phyloP scores from a whole-genome alignment of 106 monocot genomes.

The Cymbidium sinense region DNA sequence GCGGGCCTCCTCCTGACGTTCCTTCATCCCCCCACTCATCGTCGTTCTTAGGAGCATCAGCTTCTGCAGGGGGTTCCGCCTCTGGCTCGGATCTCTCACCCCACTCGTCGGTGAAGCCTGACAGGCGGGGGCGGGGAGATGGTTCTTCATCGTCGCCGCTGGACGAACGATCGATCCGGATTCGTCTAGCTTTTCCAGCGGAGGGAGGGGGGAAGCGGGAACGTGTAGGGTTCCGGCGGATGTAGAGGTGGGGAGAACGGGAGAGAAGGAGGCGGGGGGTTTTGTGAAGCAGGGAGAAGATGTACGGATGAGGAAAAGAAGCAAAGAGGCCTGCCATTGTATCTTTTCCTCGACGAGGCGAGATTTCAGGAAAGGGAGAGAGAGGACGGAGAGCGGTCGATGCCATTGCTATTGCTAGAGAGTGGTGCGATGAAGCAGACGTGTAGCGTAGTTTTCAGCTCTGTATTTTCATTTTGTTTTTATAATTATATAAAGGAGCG shows the following conservation, averaged over 20 bases:
- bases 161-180: constrained; percentile 1
- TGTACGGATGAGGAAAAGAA: background rate
- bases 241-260: background rate
- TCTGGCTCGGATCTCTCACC: constrained; percentile 22
- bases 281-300: background rate
- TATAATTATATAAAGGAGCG: too few relatives aligned
- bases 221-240: constrained; percentile 1
- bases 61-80: background rate
- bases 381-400: background rate
- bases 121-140: background rate
- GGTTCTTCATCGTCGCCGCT: constrained; percentile 1
- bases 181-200: background rate
- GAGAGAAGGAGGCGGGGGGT: background rate
- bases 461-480: too few relatives aligned
- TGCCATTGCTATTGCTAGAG: too few relatives aligned
- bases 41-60: constrained; percentile 12
- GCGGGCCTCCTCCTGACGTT: background rate
- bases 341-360: background rate
- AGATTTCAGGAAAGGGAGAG: background rate
- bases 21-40: constrained; percentile 17
- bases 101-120: constrained; percentile 16
- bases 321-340: constrained; percentile 13
- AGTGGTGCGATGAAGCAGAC: too few relatives aligned
- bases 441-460: too few relatives aligned
- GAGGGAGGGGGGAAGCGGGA: background rate